Evolutionary conservation across 805 yeast species (phyloP).

Genomic region (Nakazawaea sp.): DNA sequence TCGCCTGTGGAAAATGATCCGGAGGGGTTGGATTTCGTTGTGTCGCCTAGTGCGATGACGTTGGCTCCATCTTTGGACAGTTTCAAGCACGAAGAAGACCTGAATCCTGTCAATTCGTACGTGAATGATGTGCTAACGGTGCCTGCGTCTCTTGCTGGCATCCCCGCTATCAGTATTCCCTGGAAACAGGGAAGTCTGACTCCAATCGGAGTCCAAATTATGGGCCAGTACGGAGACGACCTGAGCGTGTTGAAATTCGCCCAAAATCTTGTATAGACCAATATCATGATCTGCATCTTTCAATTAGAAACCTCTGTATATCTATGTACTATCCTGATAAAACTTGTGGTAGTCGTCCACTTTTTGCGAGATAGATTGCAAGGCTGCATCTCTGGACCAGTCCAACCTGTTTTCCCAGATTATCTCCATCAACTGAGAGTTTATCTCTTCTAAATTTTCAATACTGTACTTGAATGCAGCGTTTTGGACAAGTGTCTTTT

Average conservation of each 20-base stretch:
- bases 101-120: slow-evolving; percentile 53
- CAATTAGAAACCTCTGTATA: neutral
- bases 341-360: slow-evolving; percentile 13
- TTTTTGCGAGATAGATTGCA: slow-evolving; percentile 24
- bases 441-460: slow-evolving; percentile 54
- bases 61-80: slow-evolving; percentile 47
- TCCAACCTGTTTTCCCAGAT: slow-evolving; percentile 61
- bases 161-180: slow-evolving; percentile 83
- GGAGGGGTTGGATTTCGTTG: slow-evolving; percentile 57
- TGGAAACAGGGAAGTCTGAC: slow-evolving; percentile 22
- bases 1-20: slow-evolving; percentile 11
- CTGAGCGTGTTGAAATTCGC: slow-evolving; percentile 40
- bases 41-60: slow-evolving; percentile 66
- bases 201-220: slow-evolving; percentile 68
- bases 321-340: neutral
- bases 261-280: slow-evolving; percentile 1
- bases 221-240: slow-evolving; percentile 87
- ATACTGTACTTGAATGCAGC: slow-evolving; percentile 27
- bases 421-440: slow-evolving; percentile 63
- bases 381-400: slow-evolving; percentile 35
- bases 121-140: slow-evolving; percentile 81
- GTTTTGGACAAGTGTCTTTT: slow-evolving; percentile 24
- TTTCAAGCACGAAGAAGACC: slow-evolving; percentile 26
- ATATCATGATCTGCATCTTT: neutral
- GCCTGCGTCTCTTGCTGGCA: slow-evolving; percentile 87